Conservation (phyloP, 2,329 filamentous ascomycete genomes). For the Scedosporium dehoogii region DNA sequence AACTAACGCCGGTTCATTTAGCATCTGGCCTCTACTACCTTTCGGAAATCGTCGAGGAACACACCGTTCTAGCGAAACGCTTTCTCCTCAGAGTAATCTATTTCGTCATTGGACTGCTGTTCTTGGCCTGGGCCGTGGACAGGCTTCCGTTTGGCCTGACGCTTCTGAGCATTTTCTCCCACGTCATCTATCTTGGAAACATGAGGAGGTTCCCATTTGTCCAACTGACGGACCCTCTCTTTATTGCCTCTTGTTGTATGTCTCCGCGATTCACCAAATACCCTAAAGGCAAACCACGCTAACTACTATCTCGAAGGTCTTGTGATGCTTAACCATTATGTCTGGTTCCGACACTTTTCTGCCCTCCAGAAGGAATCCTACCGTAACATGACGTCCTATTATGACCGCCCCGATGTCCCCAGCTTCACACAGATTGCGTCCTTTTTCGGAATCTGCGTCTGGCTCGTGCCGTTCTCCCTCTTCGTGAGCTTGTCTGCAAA, state of each 20-base stretch:
- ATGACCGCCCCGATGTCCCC: conserved; percentile 56
- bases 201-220: conserved; percentile 67
- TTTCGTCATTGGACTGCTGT: conserved; percentile 62
- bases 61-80: conserved; percentile 84
- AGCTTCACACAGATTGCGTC: conserved; percentile 90
- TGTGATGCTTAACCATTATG: conserved; percentile 82
- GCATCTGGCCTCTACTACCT: conserved; percentile 98
- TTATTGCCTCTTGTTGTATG: conserved; percentile 72
- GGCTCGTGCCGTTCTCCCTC: conserved; percentile 89
- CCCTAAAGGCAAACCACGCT: not conserved
- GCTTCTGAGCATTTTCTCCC: conserved; percentile 65
- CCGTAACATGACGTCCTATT: conserved; percentile 47
- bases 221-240: conserved; percentile 77
- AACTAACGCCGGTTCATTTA: not conserved
- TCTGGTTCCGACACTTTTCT: conserved; percentile 94
- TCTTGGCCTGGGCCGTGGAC: conserved; percentile 70
- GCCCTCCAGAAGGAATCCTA: conserved; percentile 47
- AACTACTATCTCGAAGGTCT: conserved; percentile 48
- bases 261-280: conserved; percentile 3
- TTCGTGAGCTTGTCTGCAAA: conserved; percentile 92
- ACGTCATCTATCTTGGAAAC: conserved; percentile 82
- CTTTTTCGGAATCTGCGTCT: conserved; percentile 93
- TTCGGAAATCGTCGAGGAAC: conserved; percentile 94
- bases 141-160: conserved; percentile 72
- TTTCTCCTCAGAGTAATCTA: conserved; percentile 83